Base-by-base conservation (phyloP, 805 yeast genomes). In the Metschnikowia matae region DNA sequence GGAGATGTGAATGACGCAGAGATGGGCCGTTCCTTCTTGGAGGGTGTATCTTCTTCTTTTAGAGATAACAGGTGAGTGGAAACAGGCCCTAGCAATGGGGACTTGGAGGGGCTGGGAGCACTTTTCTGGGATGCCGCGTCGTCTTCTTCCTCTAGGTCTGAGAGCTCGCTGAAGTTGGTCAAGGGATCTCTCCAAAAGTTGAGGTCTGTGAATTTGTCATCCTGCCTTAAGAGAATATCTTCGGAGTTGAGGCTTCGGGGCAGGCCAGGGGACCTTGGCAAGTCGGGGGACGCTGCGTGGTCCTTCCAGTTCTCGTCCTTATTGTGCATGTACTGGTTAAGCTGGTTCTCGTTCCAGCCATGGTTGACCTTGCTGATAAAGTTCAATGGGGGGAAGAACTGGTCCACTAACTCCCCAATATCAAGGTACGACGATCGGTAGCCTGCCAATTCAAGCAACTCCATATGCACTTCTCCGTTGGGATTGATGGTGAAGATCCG, bases 381-480 rank as follows among this genome's bases (percentile, higher is more conserved):
- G 45, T 59, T 62, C 32, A 73, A 64, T 0, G 97, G 96, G 7
- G 99, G 99, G 77, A 94, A 94, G 66, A 91, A 91, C 66, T 94
- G 98, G 68, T 94, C 99, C 11, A 94, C 97, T 48, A 94, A 75
- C 65, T 94, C 98, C 41, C 94, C 88, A 62, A 94, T 92, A 55
- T 84, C 84, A 46, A 94, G 81, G 65, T 94, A 94, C 0, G 96
- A 84, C 47, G 94, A 84, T 62, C 81, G 87, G 66, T 87, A 89
- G 2, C 99, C 99, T 0, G 97, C 95, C 62, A 94, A 75, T 64
- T 94, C 98, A 48, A 94, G 74, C 55, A 94, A 77, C 68, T 94
- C 99, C 96, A 94, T 87, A 71, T 89, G 96, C 39, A 94, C 99
- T 57, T 94, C 98, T 2, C 97, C 97, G 54, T 88, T 89, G 1